A percentile compares a stretch with the other conserved stretches of the same genome.
Conservation (phyloP, 1,139 yeast genomes). For the Blastobotrys petasosporus region DNA sequence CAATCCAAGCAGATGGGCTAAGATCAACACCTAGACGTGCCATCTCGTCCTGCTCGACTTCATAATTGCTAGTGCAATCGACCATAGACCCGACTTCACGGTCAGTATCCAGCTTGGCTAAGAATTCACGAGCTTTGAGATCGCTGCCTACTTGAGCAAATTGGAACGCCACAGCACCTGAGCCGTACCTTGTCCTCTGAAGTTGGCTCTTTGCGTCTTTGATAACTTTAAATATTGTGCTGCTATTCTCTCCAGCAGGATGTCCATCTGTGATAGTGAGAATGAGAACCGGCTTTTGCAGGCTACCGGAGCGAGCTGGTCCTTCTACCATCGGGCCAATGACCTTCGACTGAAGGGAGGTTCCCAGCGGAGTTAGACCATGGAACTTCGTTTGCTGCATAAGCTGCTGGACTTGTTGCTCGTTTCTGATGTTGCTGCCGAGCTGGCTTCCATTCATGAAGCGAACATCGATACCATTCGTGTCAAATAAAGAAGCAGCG, state of each 20-base stretch:
- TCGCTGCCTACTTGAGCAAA: slow-evolving; percentile 35
- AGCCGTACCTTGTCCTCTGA: slow-evolving; percentile 26
- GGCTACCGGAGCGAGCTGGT: slow-evolving; percentile 25
- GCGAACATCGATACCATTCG: slow-evolving; percentile 33
- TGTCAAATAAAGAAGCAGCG: slow-evolving; percentile 32
- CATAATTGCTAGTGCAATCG: slow-evolving; percentile 33
- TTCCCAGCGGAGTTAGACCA: slow-evolving; percentile 34
- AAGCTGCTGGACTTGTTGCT: slow-evolving; percentile 27
- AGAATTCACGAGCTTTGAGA: slow-evolving; percentile 31
- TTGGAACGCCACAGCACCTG: slow-evolving; percentile 33
- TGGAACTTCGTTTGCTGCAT: slow-evolving; percentile 27
- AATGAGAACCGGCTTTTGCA: slow-evolving; percentile 31
- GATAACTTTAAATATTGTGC: slow-evolving; percentile 27
- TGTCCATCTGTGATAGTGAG: slow-evolving; percentile 33
- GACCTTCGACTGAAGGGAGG: slow-evolving; percentile 27
- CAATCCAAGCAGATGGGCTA: slow-evolving; percentile 32
- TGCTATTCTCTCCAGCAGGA: slow-evolving; percentile 32
- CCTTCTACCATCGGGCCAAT: slow-evolving; percentile 30
- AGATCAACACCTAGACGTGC: slow-evolving; percentile 30
- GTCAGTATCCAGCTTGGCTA: slow-evolving; percentile 29
- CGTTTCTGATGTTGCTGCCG: slow-evolving; percentile 28
- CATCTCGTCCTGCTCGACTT: slow-evolving; percentile 35
- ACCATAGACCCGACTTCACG: slow-evolving; percentile 31
- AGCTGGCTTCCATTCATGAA: slow-evolving; percentile 30
- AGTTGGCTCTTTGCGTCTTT: slow-evolving; percentile 27